Conservation (phyloP, 768 basidiomycete genomes). For the Pleurotus eryngii region DNA sequence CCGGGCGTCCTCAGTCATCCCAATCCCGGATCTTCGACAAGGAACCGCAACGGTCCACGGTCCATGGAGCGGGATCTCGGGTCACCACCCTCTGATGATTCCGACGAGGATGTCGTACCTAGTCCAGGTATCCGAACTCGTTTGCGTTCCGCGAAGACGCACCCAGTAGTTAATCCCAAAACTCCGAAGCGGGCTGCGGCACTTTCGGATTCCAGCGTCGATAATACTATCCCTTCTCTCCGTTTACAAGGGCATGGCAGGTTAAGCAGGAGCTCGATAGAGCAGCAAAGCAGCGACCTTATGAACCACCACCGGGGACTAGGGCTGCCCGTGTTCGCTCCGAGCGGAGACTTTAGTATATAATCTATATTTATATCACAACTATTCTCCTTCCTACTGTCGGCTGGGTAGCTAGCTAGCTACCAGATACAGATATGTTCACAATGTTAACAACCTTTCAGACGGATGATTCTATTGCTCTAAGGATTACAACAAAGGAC, state of each 20-base stretch:
- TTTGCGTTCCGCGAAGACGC: not conserved
- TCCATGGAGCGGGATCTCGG: not conserved
- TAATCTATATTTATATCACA: not conserved
- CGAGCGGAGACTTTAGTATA: not conserved
- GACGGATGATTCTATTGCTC: not conserved
- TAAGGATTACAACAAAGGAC: not conserved
- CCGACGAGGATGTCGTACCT: not conserved
- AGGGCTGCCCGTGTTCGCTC: not conserved
- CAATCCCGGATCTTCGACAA: not conserved
- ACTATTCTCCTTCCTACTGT: not conserved
- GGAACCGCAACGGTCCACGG: not conserved
- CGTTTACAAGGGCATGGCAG: not conserved
- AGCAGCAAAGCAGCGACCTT: not conserved
- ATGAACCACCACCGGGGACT: constrained; percentile 1
- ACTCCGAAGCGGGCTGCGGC: not conserved
- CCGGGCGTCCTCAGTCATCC: not conserved
- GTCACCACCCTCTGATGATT: not conserved
- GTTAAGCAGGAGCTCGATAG: not conserved
- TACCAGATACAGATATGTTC: not conserved
- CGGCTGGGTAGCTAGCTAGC: not conserved
- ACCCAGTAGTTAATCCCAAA: not conserved
- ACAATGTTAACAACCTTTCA: not conserved
- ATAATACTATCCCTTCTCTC: not conserved
- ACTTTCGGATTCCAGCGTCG: not conserved
- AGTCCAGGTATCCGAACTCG: not conserved